Percentiles rank a stretch among this genome's conserved stretches.
Evolutionary conservation across 208 protist species (phyloP).

Genomic region (Trypanosoma conorhini): DNA sequence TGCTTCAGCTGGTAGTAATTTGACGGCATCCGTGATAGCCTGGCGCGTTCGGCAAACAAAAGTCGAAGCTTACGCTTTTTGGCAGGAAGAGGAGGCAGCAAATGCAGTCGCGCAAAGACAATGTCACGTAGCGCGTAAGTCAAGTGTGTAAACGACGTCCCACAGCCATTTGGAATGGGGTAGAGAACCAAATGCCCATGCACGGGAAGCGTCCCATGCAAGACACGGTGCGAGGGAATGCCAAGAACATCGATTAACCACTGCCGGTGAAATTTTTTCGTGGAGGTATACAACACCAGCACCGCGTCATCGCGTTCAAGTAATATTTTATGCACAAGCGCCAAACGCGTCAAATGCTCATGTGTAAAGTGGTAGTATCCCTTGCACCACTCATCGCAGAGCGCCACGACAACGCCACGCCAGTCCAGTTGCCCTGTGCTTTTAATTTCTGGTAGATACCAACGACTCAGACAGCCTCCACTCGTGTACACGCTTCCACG

Average conservation of each 20-base stretch:
- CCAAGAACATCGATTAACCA: slow-evolving; percentile 36
- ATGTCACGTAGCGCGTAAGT: slow-evolving; percentile 26
- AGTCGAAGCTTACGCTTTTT: slow-evolving; percentile 13
- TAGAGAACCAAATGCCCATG: slow-evolving; percentile 23
- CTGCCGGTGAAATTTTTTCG: slow-evolving; percentile 21
- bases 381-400: slow-evolving; percentile 35
- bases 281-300: slow-evolving; percentile 6
- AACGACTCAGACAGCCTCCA: slow-evolving; percentile 19
- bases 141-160: slow-evolving; percentile 12
- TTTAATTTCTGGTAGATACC: slow-evolving; percentile 8
- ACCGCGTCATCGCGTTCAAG: slow-evolving; percentile 23
- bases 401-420: slow-evolving; percentile 7
- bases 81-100: slow-evolving; percentile 3
- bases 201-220: background rate
- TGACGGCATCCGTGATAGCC: slow-evolving; percentile 25
- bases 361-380: slow-evolving; percentile 43
- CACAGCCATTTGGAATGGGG: slow-evolving; percentile 29
- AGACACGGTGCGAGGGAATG: slow-evolving; percentile 23
- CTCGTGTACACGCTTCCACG: slow-evolving; percentile 18
- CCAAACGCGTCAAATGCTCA: slow-evolving; percentile 34
- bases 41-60: slow-evolving; percentile 28
- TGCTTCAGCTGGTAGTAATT: slow-evolving; percentile 31
- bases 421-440: slow-evolving; percentile 1
- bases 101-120: slow-evolving; percentile 27
- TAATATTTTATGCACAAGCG: slow-evolving; percentile 28